phyloP scores from a whole-genome alignment of 2,329 filamentous ascomycete genomes.

The Amylocarpus encephaloides region DNA sequence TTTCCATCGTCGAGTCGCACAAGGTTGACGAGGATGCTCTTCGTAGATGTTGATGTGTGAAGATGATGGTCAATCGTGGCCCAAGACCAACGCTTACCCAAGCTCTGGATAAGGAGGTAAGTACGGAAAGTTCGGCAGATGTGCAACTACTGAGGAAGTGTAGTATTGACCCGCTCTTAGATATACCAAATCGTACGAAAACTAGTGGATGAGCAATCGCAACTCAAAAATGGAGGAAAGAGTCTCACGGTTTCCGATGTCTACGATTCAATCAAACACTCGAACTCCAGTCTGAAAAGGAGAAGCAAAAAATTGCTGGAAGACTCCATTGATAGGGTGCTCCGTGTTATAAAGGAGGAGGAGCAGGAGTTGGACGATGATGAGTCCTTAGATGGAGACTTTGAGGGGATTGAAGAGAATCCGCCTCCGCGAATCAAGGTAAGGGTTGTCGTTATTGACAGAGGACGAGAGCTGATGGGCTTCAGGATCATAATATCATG shows the following conservation, averaged over 20 bases:
- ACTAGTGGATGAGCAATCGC: slow-evolving; percentile 59
- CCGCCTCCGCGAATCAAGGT: slow-evolving; percentile 25
- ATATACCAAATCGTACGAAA: slow-evolving; percentile 77
- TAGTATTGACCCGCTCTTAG: slow-evolving; percentile 29
- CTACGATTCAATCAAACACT: slow-evolving; percentile 74
- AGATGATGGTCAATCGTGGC: slow-evolving; percentile 31
- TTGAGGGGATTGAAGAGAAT: slow-evolving; percentile 40
- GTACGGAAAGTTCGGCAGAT: background rate
- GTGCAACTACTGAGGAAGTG: background rate
- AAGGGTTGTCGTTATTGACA: slow-evolving; percentile 3
- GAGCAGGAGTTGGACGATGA: slow-evolving; percentile 35
- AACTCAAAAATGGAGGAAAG: slow-evolving; percentile 41
- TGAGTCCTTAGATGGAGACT: slow-evolving; percentile 43
- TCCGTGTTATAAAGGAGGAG: slow-evolving; percentile 64
- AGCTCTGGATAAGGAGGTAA: slow-evolving; percentile 57
- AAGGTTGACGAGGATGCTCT: background rate
- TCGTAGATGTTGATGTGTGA: slow-evolving; percentile 5
- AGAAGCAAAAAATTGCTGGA: slow-evolving; percentile 77
- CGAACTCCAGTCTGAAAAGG: slow-evolving; percentile 80
- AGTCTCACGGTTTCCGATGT: slow-evolving; percentile 54
- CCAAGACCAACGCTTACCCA: slow-evolving; percentile 43
- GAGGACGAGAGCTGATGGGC: slow-evolving; percentile 3
- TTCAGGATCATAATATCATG: slow-evolving; percentile 52
- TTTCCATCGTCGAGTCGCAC: background rate
- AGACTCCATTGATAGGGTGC: slow-evolving; percentile 76